These are phyloP conservation scores for Pseudogymnoascus sp. DNA, from an alignment of 2,329 filamentous ascomycete genomes.

Conservation along the genomic window DNA sequence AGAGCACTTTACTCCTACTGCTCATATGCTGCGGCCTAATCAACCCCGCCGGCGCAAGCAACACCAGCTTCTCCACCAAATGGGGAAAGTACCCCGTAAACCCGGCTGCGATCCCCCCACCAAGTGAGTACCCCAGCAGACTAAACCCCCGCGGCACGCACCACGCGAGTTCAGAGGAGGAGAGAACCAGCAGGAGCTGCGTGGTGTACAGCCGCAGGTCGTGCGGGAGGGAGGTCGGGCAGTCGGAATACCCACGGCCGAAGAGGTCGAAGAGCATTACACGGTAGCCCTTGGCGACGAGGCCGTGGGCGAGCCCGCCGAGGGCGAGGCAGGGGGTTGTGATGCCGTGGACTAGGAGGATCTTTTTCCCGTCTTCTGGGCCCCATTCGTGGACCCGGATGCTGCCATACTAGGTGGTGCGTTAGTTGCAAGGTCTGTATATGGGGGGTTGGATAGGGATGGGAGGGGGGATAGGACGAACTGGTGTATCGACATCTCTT, in stretches of 20 bases:
- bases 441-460: too few relatives aligned
- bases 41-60: slow-evolving; percentile 73
- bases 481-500: slow-evolving; percentile 59
- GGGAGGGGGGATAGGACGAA: slow-evolving; percentile 16
- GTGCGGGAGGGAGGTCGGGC: slow-evolving; percentile 50
- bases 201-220: slow-evolving; percentile 56
- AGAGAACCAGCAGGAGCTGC: slow-evolving; percentile 57
- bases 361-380: slow-evolving; percentile 59
- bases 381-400: slow-evolving; percentile 77
- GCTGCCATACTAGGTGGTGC: slow-evolving; percentile 60
- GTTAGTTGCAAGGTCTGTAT: too few relatives aligned
- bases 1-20: slow-evolving; percentile 40
- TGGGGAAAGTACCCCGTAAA: slow-evolving; percentile 63
- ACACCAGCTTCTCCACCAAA: slow-evolving; percentile 59
- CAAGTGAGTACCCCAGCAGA: slow-evolving; percentile 71
- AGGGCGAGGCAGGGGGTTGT: slow-evolving; percentile 68
- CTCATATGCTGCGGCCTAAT: slow-evolving; percentile 51
- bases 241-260: slow-evolving; percentile 70
- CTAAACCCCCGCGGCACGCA: slow-evolving; percentile 48
- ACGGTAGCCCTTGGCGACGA: slow-evolving; percentile 59
- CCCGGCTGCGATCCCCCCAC: slow-evolving; percentile 62
- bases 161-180: slow-evolving; percentile 54
- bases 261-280: slow-evolving; percentile 77
- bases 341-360: slow-evolving; percentile 73
- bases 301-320: slow-evolving; percentile 54